Base-by-base conservation (phyloP, 306 rosid genomes). In the Quillaja saponaria region DNA sequence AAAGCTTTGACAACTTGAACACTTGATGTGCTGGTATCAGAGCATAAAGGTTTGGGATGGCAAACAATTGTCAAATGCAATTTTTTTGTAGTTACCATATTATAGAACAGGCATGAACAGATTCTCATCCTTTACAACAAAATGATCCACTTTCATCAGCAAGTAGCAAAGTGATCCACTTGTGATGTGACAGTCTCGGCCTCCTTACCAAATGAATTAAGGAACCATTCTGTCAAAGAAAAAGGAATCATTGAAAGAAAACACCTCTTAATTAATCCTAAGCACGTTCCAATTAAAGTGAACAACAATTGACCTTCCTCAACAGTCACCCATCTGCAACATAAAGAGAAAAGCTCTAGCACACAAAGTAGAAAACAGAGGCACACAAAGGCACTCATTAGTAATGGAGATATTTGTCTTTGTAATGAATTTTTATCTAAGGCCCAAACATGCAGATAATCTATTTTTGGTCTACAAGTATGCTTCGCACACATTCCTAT, bases 1-100 rank as follows among this genome's bases (percentile, higher is more conserved):
- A 44, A 56, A 20, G 10, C 31, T 38, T 56, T 56, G 16, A 33
- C 46, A 34, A 47, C 35, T 8, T 67, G 15, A 21, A 56, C 18
- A 46, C 39, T 20, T 53, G 52, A 44, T 16, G 19, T 33, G 12
- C 12, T 17, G 11, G 10, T 17, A 1, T 12, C 10, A 48, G 25
- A 48, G 17, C 51, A n/a, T 45, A 47, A 7, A 4, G 12, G 15
- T 16, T 7, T 16, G 20, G 51, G 2, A 16, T 12, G 52, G 13
- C 9, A 14, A 17, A 48, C 28, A 48, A 8, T 17, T 17, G 13
- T 16, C 21, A 17, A 48, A 14, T 48, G 25, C 13, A 18, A 48
- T n/a, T n/a, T n/a, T 48, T 21, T 48, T 13, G 18, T 17, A 17
- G 10, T 45, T 9, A 2, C 10, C 21, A 46, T 13, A 45, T 45